phyloP scores from a whole-genome alignment of 2,329 filamentous ascomycete genomes.

The Monilinia fructigena region DNA sequence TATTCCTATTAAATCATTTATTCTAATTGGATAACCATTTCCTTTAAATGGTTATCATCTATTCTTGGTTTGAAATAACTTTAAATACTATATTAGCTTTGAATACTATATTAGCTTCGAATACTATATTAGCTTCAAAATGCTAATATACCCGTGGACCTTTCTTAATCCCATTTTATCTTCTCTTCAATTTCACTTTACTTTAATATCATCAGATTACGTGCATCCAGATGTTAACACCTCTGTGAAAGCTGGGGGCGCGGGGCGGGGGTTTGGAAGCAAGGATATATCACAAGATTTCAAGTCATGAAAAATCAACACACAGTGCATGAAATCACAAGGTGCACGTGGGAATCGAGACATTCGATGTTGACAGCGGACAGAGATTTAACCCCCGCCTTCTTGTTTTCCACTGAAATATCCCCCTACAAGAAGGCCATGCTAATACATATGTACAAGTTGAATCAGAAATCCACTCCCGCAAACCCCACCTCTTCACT shows the following conservation, averaged over 20 bases:
- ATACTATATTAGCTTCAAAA: too few relatives aligned
- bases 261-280: too few relatives aligned
- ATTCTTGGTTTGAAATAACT: too few relatives aligned
- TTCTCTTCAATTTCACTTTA: too few relatives aligned
- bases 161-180: too few relatives aligned
- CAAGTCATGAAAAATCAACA: not conserved
- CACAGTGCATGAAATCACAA: not conserved
- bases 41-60: too few relatives aligned
- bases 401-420: not conserved
- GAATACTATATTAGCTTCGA: too few relatives aligned
- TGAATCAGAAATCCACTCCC: conserved; percentile 15
- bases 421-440: not conserved
- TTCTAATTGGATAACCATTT: too few relatives aligned
- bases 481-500: not conserved
- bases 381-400: not conserved
- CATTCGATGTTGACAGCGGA: not conserved
- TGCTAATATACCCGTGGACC: too few relatives aligned
- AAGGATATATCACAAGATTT: not conserved
- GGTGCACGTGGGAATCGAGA: not conserved
- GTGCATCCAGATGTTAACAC: not conserved
- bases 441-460: conserved; percentile 19
- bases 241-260: too few relatives aligned
- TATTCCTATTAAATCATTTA: too few relatives aligned
- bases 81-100: too few relatives aligned
- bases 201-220: not conserved